Evolutionary conservation across 495 filamentous ascomycete species (phyloP).

Genomic region (Neurospora tetrasperma): DNA sequence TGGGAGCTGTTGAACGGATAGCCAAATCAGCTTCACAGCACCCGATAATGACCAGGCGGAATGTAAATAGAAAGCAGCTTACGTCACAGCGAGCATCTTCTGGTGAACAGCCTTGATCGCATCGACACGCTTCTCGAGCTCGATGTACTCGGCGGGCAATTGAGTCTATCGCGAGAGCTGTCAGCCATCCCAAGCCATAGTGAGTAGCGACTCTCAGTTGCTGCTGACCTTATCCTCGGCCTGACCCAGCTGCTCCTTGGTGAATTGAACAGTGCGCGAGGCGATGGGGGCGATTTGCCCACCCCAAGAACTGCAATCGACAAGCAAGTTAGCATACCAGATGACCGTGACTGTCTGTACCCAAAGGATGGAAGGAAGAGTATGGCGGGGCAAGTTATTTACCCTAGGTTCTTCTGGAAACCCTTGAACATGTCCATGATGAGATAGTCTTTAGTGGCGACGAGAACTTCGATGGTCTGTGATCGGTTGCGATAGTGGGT

Average conservation of each 20-base stretch:
- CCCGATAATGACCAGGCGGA: neutral
- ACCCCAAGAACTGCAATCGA: slow-evolving; percentile 30
- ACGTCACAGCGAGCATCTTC: slow-evolving; percentile 95
- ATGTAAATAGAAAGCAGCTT: slow-evolving; percentile 28
- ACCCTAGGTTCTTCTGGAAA: slow-evolving; percentile 26
- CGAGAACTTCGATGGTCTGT: neutral
- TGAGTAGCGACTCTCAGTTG: neutral
- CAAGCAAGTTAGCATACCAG: neutral
- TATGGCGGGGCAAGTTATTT: neutral
- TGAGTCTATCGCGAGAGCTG: slow-evolving; percentile 52
- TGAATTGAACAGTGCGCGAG: slow-evolving; percentile 87
- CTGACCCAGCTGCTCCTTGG: slow-evolving; percentile 93
- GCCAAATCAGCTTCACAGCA: neutral
- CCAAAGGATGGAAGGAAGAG: neutral
- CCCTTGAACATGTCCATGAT: slow-evolving; percentile 29
- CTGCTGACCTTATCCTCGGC: slow-evolving; percentile 76
- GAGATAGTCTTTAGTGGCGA: neutral
- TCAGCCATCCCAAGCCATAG: slow-evolving; percentile 7
- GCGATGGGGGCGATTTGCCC: slow-evolving; percentile 75
- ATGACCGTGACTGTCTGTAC: neutral
- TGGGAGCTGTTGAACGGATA: slow-evolving; percentile 53
- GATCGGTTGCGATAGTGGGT: neutral
- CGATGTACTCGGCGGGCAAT: slow-evolving; percentile 92
- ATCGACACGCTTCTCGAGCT: slow-evolving; percentile 98
- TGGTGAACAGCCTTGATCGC: slow-evolving; percentile 94